Evolutionary conservation across 2,329 filamentous ascomycete species (phyloP), one percentile per base, ranked within the genome.

Genomic region (Acarospora socialis): DNA sequence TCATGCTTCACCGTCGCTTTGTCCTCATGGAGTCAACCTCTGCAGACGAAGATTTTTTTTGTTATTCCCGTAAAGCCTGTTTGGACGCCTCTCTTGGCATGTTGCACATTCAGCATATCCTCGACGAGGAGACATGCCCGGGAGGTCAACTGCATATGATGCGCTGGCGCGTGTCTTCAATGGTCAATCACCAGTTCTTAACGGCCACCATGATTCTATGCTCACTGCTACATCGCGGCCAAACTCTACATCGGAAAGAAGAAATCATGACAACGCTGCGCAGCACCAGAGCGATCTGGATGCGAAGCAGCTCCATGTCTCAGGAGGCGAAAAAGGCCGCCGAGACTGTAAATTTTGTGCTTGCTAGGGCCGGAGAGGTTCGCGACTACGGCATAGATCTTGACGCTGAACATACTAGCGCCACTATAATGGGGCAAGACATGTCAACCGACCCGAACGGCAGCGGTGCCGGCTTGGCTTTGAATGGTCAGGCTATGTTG

Each of bases 181-280:
- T 63, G 3, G 50, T 59, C 30, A 53, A 52, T 3, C 57, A 63
- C 34, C 60, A 63, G 37, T 65, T 66, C 28, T 46, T 66, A 5
- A 50, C 65, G 2, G 63, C 62, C 1, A 58, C 59, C 25, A 64
- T 61, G 36, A 52, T 66, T 13, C 43, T 66, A 3, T 58, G 60
- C 21, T 14, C 38, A 7, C 21, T 45, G 7, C 15, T 46, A 6
- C 28, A 42, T 28, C 34, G 24, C 12, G 33, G 28, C 4, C 24
- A 32, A 13, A 25, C 16, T 6, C 16, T 38, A 5, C 20, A 40
- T 4, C 30, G 27, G n/a, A 22, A 37, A 14, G 33, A 43, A 25
- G 41, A 48, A 14, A 41, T 45, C 9, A 35, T 12, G 19, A 7
- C 4, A 16, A 39, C 37, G 5, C 28, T 47, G 4, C 39, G 30